Percentiles rank a stretch among this genome's conserved stretches.
Evolutionary conservation across 2,329 filamentous ascomycete species (phyloP).

Genomic region (Aspergillus uvarum): DNA sequence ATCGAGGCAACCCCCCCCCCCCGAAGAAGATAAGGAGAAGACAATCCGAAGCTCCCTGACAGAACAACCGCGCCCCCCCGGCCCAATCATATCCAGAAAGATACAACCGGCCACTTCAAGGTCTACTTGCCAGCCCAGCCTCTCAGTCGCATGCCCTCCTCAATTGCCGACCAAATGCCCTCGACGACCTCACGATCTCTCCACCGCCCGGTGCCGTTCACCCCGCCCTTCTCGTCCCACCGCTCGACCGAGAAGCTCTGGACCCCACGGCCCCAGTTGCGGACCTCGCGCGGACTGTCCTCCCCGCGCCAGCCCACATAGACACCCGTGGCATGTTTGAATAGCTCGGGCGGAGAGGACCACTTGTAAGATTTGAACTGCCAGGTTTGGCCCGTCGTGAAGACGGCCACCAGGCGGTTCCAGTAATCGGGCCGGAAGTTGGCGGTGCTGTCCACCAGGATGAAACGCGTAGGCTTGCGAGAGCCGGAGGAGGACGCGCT

Average conservation of each 20-base stretch:
- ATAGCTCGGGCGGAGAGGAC: conserved; percentile 83
- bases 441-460: conserved; percentile 87
- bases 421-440: conserved; percentile 99
- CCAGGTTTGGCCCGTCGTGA: conserved; percentile 96
- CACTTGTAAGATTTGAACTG: conserved; percentile 99
- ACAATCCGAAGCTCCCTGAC: not conserved
- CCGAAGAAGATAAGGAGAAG: not conserved
- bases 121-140: conserved; percentile 62
- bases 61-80: too few relatives aligned
- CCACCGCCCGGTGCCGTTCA: conserved; percentile 57
- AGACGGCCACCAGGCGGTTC: conserved; percentile 90
- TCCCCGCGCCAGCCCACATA: conserved; percentile 92
- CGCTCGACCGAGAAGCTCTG: conserved; percentile 78
- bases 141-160: conserved; percentile 79
- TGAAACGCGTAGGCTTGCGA: conserved; percentile 78
- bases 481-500: conserved; percentile 38
- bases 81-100: not conserved
- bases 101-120: not conserved
- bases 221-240: conserved; percentile 58
- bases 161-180: conserved; percentile 85
- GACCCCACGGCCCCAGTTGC: conserved; percentile 82
- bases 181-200: conserved; percentile 91
- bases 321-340: conserved; percentile 81
- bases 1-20: not conserved
- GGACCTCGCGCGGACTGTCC: conserved; percentile 71